Conservation (phyloP, 495 filamentous ascomycete genomes). For the Xylaria bambusicola region DNA sequence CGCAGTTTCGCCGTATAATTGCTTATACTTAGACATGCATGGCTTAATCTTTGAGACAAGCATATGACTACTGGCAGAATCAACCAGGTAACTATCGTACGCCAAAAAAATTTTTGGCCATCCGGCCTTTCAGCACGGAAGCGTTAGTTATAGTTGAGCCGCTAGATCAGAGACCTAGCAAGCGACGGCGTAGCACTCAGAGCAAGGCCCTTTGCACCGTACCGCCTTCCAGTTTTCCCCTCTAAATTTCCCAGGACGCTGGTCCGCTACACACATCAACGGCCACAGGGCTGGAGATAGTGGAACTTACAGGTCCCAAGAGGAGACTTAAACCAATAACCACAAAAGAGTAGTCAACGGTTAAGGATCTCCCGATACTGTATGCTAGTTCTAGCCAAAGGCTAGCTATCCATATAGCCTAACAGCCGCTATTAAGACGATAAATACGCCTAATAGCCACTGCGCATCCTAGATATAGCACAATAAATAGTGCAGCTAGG, state of each 20-base stretch:
- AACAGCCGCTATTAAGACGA: constrained; percentile 27
- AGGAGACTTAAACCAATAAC: constrained; percentile 39
- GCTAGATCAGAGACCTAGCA: constrained; percentile 15
- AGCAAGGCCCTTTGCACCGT: constrained; percentile 22
- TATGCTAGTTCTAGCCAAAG: constrained; percentile 43
- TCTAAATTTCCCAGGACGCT: constrained; percentile 45
- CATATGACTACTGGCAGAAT: constrained; percentile 74
- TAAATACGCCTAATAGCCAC: constrained; percentile 26
- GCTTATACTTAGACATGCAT: constrained; percentile 62
- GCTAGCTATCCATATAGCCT: constrained; percentile 58
- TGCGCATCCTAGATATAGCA: constrained; percentile 17
- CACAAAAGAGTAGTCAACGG: constrained; percentile 37
- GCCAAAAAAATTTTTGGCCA: constrained; percentile 30
- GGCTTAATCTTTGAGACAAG: constrained; percentile 75
- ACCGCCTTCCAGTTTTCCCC: constrained; percentile 52
- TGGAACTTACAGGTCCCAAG: constrained; percentile 41
- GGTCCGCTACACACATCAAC: constrained; percentile 37
- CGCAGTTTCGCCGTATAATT: constrained; percentile 58
- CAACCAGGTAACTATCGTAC: constrained; percentile 66
- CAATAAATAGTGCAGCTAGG: background rate
- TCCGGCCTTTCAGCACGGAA: constrained; percentile 22
- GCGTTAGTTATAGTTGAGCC: constrained; percentile 25
- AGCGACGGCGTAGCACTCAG: constrained; percentile 20
- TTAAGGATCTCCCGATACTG: constrained; percentile 46
- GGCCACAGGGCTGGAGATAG: constrained; percentile 6